Percentiles rank a stretch among this genome's conserved stretches.
These are phyloP conservation scores for Syncephalastrum monosporum DNA, from an alignment of 371 early-diverging fungal species.

Conservation along the genomic window DNA sequence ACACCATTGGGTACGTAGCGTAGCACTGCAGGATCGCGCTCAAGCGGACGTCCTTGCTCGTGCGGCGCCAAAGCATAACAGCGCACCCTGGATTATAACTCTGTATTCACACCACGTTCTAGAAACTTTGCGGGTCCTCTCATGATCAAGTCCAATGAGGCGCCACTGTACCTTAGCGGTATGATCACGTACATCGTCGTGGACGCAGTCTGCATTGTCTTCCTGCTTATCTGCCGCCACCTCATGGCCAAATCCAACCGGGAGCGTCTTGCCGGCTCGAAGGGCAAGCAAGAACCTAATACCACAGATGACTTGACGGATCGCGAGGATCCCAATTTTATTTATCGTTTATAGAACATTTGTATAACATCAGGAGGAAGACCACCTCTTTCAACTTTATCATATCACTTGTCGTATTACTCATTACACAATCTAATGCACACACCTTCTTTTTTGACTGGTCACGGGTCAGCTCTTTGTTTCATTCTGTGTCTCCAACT, in stretches of 20 bases:
- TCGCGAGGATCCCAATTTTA: constrained; percentile 26
- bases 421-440: no score
- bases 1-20: constrained; percentile 22
- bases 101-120: constrained; percentile 1
- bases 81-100: background rate
- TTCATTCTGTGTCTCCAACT: no score
- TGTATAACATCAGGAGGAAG: no score
- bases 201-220: constrained; percentile 5
- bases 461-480: no score
- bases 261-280: constrained; percentile 4
- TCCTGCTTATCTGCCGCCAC: constrained; percentile 14
- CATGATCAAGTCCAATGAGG: constrained; percentile 16
- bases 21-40: no score
- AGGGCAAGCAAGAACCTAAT: constrained; percentile 3
- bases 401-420: no score
- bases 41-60: no score
- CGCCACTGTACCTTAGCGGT: constrained; percentile 11
- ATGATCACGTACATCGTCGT: constrained; percentile 15
- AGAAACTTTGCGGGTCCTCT: constrained; percentile 24
- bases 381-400: no score
- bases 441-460: no score
- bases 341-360: constrained; percentile 23
- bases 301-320: constrained; percentile 26
- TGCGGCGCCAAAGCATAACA: no score
- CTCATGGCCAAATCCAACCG: constrained; percentile 21